Conservation (phyloP, 2,329 filamentous ascomycete genomes). For the Seiridium unicorne region DNA sequence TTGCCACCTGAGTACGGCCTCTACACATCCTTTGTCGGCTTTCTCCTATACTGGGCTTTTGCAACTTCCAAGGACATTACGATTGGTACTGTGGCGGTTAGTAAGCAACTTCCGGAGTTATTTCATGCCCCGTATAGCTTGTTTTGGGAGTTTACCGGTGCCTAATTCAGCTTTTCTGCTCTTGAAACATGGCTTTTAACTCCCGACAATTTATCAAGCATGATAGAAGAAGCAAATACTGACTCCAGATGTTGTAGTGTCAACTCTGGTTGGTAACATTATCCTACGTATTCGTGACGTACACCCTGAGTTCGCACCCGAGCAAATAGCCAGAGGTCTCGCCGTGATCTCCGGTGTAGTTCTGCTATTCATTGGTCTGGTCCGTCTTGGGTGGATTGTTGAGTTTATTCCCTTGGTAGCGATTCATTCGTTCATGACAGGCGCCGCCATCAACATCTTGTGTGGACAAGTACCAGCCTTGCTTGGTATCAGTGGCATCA, state of each 20-base stretch:
- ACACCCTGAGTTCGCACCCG: conserved; percentile 37
- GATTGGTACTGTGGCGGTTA: conserved; percentile 65
- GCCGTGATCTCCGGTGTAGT: conserved; percentile 47
- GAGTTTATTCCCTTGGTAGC: conserved; percentile 53
- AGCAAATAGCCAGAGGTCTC: conserved; percentile 45
- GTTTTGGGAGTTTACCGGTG: too few species aligned
- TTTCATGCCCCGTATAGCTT: too few species aligned
- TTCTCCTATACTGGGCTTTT: conserved; percentile 36
- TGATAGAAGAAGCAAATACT: too few species aligned
- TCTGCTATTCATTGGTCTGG: conserved; percentile 46
- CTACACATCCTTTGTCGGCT: conserved; percentile 36
- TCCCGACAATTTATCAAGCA: too few species aligned
- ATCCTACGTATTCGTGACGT: conserved; percentile 36
- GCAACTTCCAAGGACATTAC: conserved; percentile 62
- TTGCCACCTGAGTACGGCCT: conserved; percentile 49
- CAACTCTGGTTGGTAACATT: conserved; percentile 49
- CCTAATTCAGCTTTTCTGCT: too few species aligned
- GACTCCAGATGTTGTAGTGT: conserved; percentile 27
- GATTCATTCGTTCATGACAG: conserved; percentile 55
- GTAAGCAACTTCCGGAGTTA: too few species aligned
- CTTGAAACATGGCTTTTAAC: too few species aligned
- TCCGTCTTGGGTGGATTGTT: conserved; percentile 52
- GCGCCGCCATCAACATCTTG: conserved; percentile 49
- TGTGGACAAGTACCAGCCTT: conserved; percentile 49
- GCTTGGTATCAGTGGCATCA: conserved; percentile 48